These are phyloP conservation scores for Thermothelomyces thermophilus DNA, from an alignment of 2,329 filamentous ascomycete species.

Conservation along the genomic window DNA sequence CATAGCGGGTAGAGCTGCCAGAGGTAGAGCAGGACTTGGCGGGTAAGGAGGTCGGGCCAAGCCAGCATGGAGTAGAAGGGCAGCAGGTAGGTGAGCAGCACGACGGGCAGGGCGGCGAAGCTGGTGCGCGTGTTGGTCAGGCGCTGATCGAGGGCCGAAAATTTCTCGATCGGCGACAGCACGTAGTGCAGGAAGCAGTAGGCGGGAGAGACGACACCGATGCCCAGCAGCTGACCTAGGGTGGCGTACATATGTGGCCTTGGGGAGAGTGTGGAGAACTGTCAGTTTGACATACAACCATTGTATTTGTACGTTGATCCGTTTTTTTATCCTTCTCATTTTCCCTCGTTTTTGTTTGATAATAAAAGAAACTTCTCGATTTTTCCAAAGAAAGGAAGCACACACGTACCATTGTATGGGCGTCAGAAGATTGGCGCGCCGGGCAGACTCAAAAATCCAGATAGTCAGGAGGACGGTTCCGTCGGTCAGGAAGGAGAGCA, in stretches of 20 bases:
- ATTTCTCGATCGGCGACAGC: conserved; percentile 17
- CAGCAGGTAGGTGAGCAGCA: conserved; percentile 10
- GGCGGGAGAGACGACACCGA: conserved; percentile 12
- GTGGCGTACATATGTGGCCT: conserved; percentile 16
- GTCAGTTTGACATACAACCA: background rate
- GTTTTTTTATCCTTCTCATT: too few species aligned
- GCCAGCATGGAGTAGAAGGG: conserved; percentile 10
- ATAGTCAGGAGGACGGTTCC: conserved; percentile 11
- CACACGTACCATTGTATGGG: conserved; percentile 11
- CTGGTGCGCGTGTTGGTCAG: conserved; percentile 13
- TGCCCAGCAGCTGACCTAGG: conserved; percentile 15
- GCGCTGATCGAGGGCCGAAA: conserved; percentile 16
- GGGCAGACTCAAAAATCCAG: conserved; percentile 17
- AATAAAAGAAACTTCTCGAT: too few species aligned
- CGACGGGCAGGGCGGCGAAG: conserved; percentile 12
- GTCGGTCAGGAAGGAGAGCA: conserved; percentile 17
- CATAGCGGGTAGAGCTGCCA: conserved; percentile 18
- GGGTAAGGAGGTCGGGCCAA: conserved; percentile 1
- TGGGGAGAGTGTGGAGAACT: too few species aligned
- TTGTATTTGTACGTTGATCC: too few species aligned
- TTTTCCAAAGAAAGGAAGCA: too few species aligned
- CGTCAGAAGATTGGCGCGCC: conserved; percentile 17
- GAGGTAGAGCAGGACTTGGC: conserved; percentile 8
- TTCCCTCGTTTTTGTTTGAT: too few species aligned
- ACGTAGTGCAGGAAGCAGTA: conserved; percentile 20